Percentiles rank a stretch among this genome's conserved stretches.
phyloP scores from a whole-genome alignment of 1,139 yeast genomes.

The Protomyces inundatus region DNA sequence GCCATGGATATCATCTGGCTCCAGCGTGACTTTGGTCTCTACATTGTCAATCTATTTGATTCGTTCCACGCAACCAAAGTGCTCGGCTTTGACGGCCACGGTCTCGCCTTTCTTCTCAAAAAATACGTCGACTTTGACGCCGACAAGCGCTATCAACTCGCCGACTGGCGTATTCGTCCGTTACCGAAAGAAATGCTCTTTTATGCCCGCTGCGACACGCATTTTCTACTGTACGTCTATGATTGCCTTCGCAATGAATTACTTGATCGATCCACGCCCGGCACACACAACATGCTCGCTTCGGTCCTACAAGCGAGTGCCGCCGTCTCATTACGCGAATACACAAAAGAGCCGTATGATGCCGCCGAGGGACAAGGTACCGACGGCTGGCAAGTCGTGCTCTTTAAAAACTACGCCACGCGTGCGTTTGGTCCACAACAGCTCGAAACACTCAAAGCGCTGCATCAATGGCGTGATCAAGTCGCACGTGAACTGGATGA shows the following conservation, averaged over 20 bases:
- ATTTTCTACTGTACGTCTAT: conserved; percentile 73
- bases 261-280: conserved; percentile 38
- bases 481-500: conserved; percentile 76
- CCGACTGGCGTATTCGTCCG: conserved; percentile 96
- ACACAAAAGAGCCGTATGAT: conserved; percentile 46
- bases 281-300: conserved; percentile 44
- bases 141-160: conserved; percentile 88
- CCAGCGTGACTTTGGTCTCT: conserved; percentile 89
- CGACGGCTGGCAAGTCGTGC: conserved; percentile 41
- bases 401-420: conserved; percentile 54
- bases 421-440: conserved; percentile 48
- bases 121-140: conserved; percentile 77
- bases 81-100: conserved; percentile 71
- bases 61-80: conserved; percentile 84
- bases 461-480: conserved; percentile 79
- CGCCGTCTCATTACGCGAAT: conserved; percentile 72
- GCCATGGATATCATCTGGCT: conserved; percentile 96
- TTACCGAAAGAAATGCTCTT: conserved; percentile 67
- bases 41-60: conserved; percentile 84
- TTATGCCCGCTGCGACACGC: conserved; percentile 95
- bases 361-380: conserved; percentile 32
- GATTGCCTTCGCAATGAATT: conserved; percentile 67
- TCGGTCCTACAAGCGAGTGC: conserved; percentile 73
- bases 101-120: conserved; percentile 79
- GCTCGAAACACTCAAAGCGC: conserved; percentile 52